A percentile compares a stretch with the other conserved stretches of the same genome.
Evolutionary conservation across 768 basidiomycete genomes (phyloP).

Genomic region (Lentinula aciculospora): DNA sequence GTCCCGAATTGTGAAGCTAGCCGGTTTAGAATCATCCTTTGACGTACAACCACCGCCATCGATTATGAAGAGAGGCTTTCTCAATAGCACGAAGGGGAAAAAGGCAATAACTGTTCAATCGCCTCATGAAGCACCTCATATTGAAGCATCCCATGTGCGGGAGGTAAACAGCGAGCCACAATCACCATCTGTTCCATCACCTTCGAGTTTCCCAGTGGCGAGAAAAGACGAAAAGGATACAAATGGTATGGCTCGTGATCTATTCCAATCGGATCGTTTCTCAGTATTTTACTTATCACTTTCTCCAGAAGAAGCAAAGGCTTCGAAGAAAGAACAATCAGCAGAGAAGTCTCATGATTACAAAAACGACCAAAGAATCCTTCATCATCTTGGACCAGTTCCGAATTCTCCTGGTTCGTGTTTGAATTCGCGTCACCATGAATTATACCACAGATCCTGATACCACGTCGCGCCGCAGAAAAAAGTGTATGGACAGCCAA

Average conservation of each 20-base stretch:
- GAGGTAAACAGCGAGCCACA: not conserved
- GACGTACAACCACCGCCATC: not conserved
- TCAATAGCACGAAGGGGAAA: not conserved
- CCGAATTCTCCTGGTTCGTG: not conserved
- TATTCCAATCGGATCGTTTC: no score
- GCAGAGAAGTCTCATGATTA: not conserved
- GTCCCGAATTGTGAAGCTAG: not conserved
- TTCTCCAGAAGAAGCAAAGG: not conserved
- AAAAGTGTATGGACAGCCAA: not conserved
- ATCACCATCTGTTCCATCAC: not conserved
- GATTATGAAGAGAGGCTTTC: slow-evolving; percentile 1
- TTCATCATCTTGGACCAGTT: not conserved
- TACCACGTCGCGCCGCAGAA: not conserved
- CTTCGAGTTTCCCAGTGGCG: not conserved
- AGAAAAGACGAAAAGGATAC: not conserved
- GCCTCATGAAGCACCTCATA: no score
- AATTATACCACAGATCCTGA: not conserved
- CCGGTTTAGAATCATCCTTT: not conserved
- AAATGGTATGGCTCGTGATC: not conserved
- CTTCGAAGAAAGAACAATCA: not conserved
- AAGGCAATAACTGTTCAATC: not conserved
- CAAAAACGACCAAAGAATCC: not conserved
- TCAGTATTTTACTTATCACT: no score
- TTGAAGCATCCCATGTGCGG: not conserved
- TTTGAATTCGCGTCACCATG: not conserved